Evolutionary conservation across 164 flowering plant species (phyloP), one percentile per base, ranked within the genome.

Genomic region (Malania oleifera): DNA sequence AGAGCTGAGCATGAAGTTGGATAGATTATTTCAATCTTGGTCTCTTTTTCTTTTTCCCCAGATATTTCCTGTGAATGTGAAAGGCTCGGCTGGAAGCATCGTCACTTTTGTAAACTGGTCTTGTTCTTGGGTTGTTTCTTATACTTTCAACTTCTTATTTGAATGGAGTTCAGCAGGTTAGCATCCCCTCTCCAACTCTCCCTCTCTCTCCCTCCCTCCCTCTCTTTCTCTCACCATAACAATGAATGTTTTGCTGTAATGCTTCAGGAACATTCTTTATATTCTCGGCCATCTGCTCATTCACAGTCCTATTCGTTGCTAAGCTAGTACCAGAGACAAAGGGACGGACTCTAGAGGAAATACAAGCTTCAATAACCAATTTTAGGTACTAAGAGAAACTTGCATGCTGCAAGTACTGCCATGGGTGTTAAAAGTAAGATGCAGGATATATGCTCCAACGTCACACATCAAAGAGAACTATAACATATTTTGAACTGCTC

Each of bases 71-170:
- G 52, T 67, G 15, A 51, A 62, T 41, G 38, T 67, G 1, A 67
- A 67, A 26, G 66, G 71, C 13, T 40, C 67, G 41, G 71, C 66
- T 35, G 71, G 71, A 44, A 67, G 67, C 19, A 40, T 67, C 0
- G 57, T 45, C 23, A 57, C 38, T 9, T 13, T 67, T 1, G 58
- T 52, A 11, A 26, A 17, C 38, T 51, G 44, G 59, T 57, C 52
- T 39, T 18, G 54, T 31, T 39, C 57, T 41, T 62, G 57, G 55
- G 39, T 56, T 38, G 46, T 57, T 23, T 39, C 71, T 0, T 67
- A 62, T 34, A 18, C 62, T 6, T 67, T 67, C n/a, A 67, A 62
- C 63, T 62, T 55, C 50, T 12, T 67, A 39, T 45, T 67, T 17
- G 52, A 51, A 25, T 62, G 66, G 66, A 67, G 71, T 50, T 43